These are phyloP conservation scores for Amanita thiersii DNA, from an alignment of 768 basidiomycete genomes.

Conservation along the genomic window DNA sequence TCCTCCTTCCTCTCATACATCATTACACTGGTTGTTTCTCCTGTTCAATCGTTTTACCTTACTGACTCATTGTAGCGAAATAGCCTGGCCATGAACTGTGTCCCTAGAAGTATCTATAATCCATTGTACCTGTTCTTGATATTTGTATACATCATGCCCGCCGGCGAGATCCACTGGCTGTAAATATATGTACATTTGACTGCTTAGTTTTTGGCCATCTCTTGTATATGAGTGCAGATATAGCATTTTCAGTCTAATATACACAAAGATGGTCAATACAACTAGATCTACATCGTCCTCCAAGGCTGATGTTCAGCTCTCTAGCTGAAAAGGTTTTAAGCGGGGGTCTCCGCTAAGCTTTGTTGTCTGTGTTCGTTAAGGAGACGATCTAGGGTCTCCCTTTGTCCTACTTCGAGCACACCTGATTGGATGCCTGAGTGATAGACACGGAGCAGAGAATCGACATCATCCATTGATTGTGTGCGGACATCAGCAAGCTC, in stretches of 20 bases:
- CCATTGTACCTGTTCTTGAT: slow-evolving; percentile 1
- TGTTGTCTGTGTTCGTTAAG: slow-evolving; percentile 65
- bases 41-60: not conserved
- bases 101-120: slow-evolving; percentile 3
- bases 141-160: not conserved
- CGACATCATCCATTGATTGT: slow-evolving; percentile 99
- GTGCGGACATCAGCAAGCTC: slow-evolving; percentile 97
- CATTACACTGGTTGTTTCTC: not conserved
- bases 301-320: too few relatives aligned
- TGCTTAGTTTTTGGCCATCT: too few relatives aligned
- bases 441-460: slow-evolving; percentile 91
- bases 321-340: slow-evolving; percentile 18
- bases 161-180: not conserved
- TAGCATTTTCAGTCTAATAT: slow-evolving; percentile 1
- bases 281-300: too few relatives aligned
- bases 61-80: slow-evolving; percentile 1
- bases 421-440: slow-evolving; percentile 92
- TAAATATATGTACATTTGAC: too few relatives aligned
- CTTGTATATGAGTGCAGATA: not conserved
- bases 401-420: slow-evolving; percentile 89
- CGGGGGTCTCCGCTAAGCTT: slow-evolving; percentile 16
- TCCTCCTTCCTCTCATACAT: not conserved
- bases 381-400: slow-evolving; percentile 81
- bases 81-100: slow-evolving; percentile 1
- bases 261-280: slow-evolving; percentile 6